phyloP scores from a whole-genome alignment of 192 early-diverging fungal genomes.

The Borealophlyctis nickersoniae region DNA sequence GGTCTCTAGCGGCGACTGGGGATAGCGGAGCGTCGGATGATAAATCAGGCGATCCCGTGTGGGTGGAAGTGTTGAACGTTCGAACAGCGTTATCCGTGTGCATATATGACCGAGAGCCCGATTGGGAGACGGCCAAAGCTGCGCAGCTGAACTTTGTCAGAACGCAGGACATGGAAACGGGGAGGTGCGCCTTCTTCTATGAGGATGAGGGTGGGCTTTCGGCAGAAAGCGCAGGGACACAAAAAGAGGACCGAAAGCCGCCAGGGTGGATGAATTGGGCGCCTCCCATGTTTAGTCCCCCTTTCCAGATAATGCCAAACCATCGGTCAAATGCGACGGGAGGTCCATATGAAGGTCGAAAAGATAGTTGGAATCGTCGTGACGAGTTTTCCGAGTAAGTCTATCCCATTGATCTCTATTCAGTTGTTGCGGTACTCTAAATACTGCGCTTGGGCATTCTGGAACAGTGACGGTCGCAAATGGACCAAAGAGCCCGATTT shows the following conservation, averaged over 20 bases:
- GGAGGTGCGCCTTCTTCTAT: conserved; percentile 57
- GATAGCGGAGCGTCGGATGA: neutral
- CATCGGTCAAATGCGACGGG: too few relatives aligned
- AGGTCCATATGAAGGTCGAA: too few relatives aligned
- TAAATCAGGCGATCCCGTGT: conserved; percentile 33
- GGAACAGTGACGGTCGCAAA: too few relatives aligned
- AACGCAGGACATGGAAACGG: conserved; percentile 59
- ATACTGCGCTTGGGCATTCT: too few relatives aligned
- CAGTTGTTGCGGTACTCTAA: too few relatives aligned
- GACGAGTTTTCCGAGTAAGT: too few relatives aligned
- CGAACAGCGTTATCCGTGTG: conserved; percentile 57
- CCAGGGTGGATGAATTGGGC: conserved; percentile 12
- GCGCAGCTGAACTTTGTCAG: conserved; percentile 60
- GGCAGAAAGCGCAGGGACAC: neutral
- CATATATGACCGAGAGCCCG: conserved; percentile 49
- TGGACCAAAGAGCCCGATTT: too few relatives aligned
- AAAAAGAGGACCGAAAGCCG: conserved; percentile 7
- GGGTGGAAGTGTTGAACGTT: conserved; percentile 66
- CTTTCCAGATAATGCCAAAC: conserved; percentile 5
- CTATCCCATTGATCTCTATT: too few relatives aligned
- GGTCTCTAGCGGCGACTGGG: conserved; percentile 47
- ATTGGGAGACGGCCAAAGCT: conserved; percentile 46
- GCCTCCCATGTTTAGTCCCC: conserved; percentile 16
- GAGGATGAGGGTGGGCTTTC: neutral
- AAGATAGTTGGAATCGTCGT: too few relatives aligned